Conservation (phyloP, 768 basidiomycete genomes). For the Suillus occidentalis region DNA sequence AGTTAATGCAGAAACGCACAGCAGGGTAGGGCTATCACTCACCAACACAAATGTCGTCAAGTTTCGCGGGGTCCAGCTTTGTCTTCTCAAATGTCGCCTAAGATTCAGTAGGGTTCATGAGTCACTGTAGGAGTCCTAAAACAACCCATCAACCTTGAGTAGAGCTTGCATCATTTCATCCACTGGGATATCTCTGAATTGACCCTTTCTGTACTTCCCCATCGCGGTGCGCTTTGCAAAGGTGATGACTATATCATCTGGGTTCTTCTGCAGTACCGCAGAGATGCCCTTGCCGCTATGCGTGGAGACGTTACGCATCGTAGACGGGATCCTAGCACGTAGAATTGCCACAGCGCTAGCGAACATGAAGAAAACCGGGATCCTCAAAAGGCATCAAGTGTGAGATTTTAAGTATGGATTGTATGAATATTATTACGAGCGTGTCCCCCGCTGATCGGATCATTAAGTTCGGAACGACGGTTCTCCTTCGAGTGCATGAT, state of each 20-base stretch:
- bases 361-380: slow-evolving; percentile 21
- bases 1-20: slow-evolving; percentile 2
- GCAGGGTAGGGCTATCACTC: slow-evolving; percentile 18
- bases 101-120: not conserved
- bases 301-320: slow-evolving; percentile 36
- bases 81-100: slow-evolving; percentile 70
- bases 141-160: slow-evolving; percentile 57
- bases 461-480: not conserved
- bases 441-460: not conserved
- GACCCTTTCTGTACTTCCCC: slow-evolving; percentile 87
- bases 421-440: not conserved
- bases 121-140: not conserved
- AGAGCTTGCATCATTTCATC: slow-evolving; percentile 85
- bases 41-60: slow-evolving; percentile 88
- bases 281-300: slow-evolving; percentile 40
- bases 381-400: not conserved
- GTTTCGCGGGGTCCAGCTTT: slow-evolving; percentile 63
- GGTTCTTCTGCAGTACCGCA: slow-evolving; percentile 63
- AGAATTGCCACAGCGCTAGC: slow-evolving; percentile 4
- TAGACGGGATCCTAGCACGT: slow-evolving; percentile 13
- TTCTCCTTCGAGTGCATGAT: not conserved
- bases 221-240: slow-evolving; percentile 90
- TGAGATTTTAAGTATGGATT: not conserved
- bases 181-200: slow-evolving; percentile 83
- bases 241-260: slow-evolving; percentile 87